phyloP scores from a whole-genome alignment of 352 stramenopile species.

The Phytophthora melonis region DNA sequence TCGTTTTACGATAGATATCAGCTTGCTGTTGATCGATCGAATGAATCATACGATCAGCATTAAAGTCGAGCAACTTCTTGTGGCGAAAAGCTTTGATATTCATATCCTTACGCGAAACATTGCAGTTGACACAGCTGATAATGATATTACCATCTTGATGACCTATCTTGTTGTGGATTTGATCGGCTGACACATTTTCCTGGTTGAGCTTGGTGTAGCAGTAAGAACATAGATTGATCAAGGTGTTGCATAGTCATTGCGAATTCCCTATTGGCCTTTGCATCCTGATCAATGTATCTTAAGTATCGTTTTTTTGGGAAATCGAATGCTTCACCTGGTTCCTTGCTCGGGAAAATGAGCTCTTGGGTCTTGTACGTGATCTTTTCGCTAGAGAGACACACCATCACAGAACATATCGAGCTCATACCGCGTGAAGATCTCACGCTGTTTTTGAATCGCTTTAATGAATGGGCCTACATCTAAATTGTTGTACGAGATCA shows the following conservation, averaged over 20 bases:
- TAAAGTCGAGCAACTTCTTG: slow-evolving; percentile 27
- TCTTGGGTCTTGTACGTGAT: slow-evolving; percentile 39
- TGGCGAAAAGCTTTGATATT: too few relatives aligned
- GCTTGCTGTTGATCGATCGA: neutral
- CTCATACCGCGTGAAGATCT: slow-evolving; percentile 29
- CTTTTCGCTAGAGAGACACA: slow-evolving; percentile 28
- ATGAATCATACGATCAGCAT: neutral
- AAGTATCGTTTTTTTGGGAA: neutral
- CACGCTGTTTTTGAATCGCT: slow-evolving; percentile 25
- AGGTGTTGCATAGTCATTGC: too few relatives aligned
- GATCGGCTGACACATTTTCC: too few relatives aligned
- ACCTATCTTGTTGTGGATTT: too few relatives aligned
- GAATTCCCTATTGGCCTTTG: neutral
- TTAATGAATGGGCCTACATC: slow-evolving; percentile 13
- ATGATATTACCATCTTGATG: slow-evolving; percentile 23
- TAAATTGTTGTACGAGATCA: slow-evolving; percentile 37
- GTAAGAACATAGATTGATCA: neutral
- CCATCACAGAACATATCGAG: slow-evolving; percentile 44
- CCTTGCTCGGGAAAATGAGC: too few relatives aligned
- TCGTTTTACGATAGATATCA: slow-evolving; percentile 4
- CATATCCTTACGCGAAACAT: slow-evolving; percentile 12
- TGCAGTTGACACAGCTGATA: slow-evolving; percentile 31
- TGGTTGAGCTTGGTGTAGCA: neutral
- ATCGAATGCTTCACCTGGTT: slow-evolving; percentile 4
- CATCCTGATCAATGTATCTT: neutral